These are phyloP conservation scores for Pulveroboletus frians DNA, from an alignment of 768 basidiomycete species.

Conservation along the genomic window DNA sequence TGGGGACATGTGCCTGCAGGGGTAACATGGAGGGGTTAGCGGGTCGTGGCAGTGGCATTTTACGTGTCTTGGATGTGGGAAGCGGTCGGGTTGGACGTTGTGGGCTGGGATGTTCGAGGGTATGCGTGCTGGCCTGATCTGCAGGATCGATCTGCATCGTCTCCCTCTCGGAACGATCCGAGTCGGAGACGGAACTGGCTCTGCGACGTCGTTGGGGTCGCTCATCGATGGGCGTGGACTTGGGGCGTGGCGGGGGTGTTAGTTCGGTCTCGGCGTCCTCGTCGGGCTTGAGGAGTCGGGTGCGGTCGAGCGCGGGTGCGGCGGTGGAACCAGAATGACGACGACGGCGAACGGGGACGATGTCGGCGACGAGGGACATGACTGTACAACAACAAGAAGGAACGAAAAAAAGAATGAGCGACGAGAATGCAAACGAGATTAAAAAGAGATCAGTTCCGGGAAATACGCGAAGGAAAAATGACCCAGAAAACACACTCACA, in stretches of 20 bases:
- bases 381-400: neutral
- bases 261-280: slow-evolving; percentile 25
- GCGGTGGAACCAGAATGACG: slow-evolving; percentile 58
- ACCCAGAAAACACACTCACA: too few species aligned
- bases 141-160: slow-evolving; percentile 29
- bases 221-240: slow-evolving; percentile 65
- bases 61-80: slow-evolving; percentile 50
- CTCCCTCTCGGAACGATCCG: slow-evolving; percentile 33
- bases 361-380: slow-evolving; percentile 15
- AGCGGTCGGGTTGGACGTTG: slow-evolving; percentile 64
- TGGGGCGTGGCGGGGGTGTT: slow-evolving; percentile 60
- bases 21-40: slow-evolving; percentile 81
- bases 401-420: neutral
- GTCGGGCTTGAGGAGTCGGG: slow-evolving; percentile 14
- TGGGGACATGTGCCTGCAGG: slow-evolving; percentile 70
- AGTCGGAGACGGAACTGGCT: slow-evolving; percentile 35
- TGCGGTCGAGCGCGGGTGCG: slow-evolving; percentile 28
- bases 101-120: slow-evolving; percentile 17
- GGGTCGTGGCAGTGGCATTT: slow-evolving; percentile 47
- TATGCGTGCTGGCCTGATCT: neutral
- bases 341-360: slow-evolving; percentile 40
- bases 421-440: neutral
- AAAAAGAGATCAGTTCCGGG: neutral
- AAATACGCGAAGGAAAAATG: too few species aligned
- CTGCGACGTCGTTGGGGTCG: slow-evolving; percentile 46